These are phyloP conservation scores for Fusarium tjaetaba DNA, from an alignment of 2,329 filamentous ascomycete genomes.

Conservation along the genomic window DNA sequence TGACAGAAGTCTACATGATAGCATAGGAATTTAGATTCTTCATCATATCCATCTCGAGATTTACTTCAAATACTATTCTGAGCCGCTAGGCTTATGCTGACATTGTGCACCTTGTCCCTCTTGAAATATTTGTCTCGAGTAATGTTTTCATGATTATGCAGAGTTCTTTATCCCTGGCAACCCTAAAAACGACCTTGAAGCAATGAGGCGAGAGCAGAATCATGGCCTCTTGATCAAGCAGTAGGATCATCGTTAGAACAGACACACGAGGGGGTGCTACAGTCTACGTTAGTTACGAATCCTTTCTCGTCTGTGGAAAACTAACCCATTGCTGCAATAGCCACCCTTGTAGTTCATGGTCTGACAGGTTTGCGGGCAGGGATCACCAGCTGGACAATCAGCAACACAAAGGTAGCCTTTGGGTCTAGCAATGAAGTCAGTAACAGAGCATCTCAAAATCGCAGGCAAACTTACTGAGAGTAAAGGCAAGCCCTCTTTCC, in stretches of 20 bases:
- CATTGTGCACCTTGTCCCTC: not conserved
- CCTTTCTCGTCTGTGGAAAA: too few species aligned
- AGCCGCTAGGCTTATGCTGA: not conserved
- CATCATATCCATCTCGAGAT: not conserved
- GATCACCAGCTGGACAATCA: rapidly evolving
- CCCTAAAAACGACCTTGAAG: rapidly evolving
- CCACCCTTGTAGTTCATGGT: not conserved
- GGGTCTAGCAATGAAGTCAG: rapidly evolving
- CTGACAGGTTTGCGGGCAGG: not conserved
- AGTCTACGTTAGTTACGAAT: not conserved
- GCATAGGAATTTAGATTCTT: not conserved
- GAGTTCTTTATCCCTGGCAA: not conserved
- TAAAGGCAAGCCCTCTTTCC: not conserved
- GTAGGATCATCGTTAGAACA: not conserved
- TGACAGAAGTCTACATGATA: not conserved
- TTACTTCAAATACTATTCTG: not conserved
- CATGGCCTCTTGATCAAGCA: not conserved
- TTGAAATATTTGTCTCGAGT: not conserved
- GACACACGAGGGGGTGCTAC: rapidly evolving
- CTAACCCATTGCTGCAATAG: not conserved
- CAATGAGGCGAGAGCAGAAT: not conserved
- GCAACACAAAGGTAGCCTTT: not conserved
- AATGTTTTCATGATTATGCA: rapidly evolving
- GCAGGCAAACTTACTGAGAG: not conserved
- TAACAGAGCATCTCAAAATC: rapidly evolving